Conservation (phyloP, 257 asterid genomes). For the Fraxinus anomala region DNA sequence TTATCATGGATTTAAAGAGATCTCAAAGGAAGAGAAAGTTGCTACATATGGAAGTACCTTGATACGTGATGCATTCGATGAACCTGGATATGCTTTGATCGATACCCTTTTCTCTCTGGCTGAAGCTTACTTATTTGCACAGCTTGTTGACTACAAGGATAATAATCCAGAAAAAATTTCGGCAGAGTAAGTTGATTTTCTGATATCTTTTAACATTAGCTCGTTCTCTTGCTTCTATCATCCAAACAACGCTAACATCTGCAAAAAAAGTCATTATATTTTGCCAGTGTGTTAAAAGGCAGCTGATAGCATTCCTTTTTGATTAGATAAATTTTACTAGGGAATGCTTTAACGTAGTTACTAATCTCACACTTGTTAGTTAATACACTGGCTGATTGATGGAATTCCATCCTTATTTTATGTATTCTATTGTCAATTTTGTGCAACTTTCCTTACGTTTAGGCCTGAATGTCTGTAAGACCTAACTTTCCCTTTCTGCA, state of each 20-base stretch:
- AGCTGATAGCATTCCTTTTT: conserved; percentile 7
- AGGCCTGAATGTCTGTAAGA: not conserved
- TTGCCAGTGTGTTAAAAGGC: conserved; percentile 10
- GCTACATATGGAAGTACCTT: too few species aligned
- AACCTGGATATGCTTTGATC: too few species aligned
- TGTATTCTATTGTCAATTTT: not conserved
- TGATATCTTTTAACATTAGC: not conserved
- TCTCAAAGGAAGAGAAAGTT: too few species aligned
- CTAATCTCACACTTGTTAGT: not conserved
- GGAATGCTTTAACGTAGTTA: not conserved
- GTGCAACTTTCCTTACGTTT: not conserved
- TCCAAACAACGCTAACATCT: conserved; percentile 15
- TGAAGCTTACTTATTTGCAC: too few species aligned
- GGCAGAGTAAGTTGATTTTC: too few species aligned
- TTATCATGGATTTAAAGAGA: too few species aligned
- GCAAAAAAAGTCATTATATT: not conserved
- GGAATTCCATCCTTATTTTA: not conserved
- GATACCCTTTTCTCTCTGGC: too few species aligned
- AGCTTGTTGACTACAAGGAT: too few species aligned
- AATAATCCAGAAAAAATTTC: too few species aligned
- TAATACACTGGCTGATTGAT: not conserved
- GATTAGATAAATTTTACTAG: not conserved
- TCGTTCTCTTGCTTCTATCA: conserved; percentile 12
- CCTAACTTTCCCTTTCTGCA: not conserved
- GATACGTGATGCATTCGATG: too few species aligned